Evolutionary conservation across 305 asterid genomes (phyloP), one percentile per base, ranked within the genome.

Genomic region (Withania somnifera): DNA sequence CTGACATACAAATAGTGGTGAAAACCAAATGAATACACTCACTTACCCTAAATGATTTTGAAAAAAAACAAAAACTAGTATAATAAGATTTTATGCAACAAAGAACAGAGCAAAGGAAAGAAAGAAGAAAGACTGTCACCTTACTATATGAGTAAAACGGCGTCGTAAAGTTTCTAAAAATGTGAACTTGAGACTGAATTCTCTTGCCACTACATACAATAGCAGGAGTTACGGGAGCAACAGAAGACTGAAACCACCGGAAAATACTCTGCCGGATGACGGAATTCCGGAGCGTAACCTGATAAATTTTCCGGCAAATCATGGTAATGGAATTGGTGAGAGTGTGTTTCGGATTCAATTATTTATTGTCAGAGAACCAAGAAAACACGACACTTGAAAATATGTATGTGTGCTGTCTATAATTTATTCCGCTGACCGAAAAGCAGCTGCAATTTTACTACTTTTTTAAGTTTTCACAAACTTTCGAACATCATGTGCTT

Each of bases 241-340:
- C 83, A 81, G 89, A 24, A 30, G 90, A 86, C 88, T 7, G 81
- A 52, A 85, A 82, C 84, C 86, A 84, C 63, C 90, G 88, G 85
- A 14, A 32, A 30, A 81, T 56, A 85, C 89, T 71, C 86, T 87
- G 90, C 77, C 84, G 90, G 83, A 77, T 28, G 85, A 83, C 45
- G 86, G 85, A 86, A 50, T 85, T 79, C 87, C 88, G 63, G 34
- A 78, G 85, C 79, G 78, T 86, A 69, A 79, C 86, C 83, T 73
- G 92, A 76, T 52, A 63, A 80, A 93, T 54, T 83, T 83, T 87
- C 83, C 94, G 90, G 90, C 77, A 84, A 84, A 91, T 83, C 98
- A 94, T 94, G 40, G 45, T 50, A 75, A 50, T 47, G 7, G 45
- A 73, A 73, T 26, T 73, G 56, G 19, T 26, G 78, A 13, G 38